phyloP scores from a whole-genome alignment of 2,329 filamentous ascomycete genomes.

The Aspergillus ibericus region DNA sequence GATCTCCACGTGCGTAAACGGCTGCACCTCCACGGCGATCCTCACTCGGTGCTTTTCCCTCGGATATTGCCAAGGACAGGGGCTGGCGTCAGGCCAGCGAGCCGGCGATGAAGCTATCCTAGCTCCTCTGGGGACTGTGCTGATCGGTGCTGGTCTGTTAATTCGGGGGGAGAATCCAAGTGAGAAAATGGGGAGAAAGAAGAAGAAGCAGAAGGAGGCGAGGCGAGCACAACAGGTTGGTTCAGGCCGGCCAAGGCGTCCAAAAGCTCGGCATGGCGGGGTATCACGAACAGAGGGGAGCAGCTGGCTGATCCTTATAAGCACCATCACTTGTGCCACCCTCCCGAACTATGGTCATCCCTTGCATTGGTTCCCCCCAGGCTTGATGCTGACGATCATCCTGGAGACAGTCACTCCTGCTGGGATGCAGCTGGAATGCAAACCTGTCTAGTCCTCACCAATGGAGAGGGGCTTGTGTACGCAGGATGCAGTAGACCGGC shows the following conservation, averaged over 20 bases:
- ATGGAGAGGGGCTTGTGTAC: not conserved
- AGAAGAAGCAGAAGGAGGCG: not conserved
- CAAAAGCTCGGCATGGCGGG: slow-evolving; percentile 17
- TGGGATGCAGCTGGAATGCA: not conserved
- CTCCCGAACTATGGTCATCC: not conserved
- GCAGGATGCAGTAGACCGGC: slow-evolving; percentile 1
- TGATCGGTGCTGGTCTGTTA: too few species aligned
- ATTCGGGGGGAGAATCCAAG: not conserved
- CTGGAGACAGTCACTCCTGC: not conserved
- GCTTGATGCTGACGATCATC: not conserved
- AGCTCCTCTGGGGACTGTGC: not conserved
- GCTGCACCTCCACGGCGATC: slow-evolving; percentile 4
- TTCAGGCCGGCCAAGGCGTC: not conserved
- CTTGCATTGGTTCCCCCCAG: slow-evolving; percentile 7
- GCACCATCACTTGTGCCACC: not conserved
- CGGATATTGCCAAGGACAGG: not conserved
- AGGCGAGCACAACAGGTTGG: not conserved
- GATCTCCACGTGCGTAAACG: slow-evolving; percentile 5
- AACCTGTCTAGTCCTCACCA: not conserved
- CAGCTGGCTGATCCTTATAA: slow-evolving; percentile 1
- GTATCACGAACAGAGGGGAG: slow-evolving; percentile 6
- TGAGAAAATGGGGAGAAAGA: not conserved
- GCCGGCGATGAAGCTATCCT: not conserved
- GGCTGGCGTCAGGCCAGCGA: not conserved
- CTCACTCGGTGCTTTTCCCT: not conserved